A percentile compares a stretch with the other conserved stretches of the same genome.
These are phyloP conservation scores for Pycnococcus provasolii DNA, from an alignment of 139 green algal genomes.

Conservation along the genomic window DNA sequence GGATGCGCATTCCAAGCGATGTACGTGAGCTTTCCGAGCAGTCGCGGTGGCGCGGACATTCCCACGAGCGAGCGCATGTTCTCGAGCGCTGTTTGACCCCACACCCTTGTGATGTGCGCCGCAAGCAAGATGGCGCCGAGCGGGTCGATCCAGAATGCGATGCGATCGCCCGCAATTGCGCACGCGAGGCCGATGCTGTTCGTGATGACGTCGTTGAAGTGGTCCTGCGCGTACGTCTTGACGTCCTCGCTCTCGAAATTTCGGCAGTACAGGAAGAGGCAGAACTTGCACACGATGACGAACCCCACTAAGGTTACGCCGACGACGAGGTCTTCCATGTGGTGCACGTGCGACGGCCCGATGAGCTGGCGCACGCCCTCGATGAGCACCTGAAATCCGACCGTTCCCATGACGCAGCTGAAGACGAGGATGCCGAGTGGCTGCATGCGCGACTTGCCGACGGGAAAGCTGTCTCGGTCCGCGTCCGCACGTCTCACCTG, in stretches of 20 bases:
- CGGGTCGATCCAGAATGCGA: constrained; percentile 40
- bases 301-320: constrained; percentile 31
- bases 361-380: constrained; percentile 34
- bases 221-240: constrained; percentile 42
- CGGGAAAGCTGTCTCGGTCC: constrained; percentile 42
- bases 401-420: constrained; percentile 43
- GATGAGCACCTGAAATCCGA: constrained; percentile 41
- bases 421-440: constrained; percentile 51
- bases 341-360: constrained; percentile 18
- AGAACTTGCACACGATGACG: constrained; percentile 39
- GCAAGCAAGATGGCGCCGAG: constrained; percentile 40
- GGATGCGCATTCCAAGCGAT: constrained; percentile 43
- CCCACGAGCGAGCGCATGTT: constrained; percentile 44
- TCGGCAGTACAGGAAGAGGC: constrained; percentile 36
- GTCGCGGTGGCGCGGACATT: constrained; percentile 25
- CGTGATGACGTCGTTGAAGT: constrained; percentile 52
- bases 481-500: background rate
- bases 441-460: constrained; percentile 49
- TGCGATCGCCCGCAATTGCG: constrained; percentile 33
- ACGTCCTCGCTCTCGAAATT: constrained; percentile 25
- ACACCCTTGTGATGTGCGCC: constrained; percentile 41
- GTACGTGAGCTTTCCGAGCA: constrained; percentile 42
- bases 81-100: constrained; percentile 36
- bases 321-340: constrained; percentile 24
- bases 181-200: constrained; percentile 38